Base-by-base conservation (phyloP, 139 green algal genomes). In the Chlorella vulgaris region DNA sequence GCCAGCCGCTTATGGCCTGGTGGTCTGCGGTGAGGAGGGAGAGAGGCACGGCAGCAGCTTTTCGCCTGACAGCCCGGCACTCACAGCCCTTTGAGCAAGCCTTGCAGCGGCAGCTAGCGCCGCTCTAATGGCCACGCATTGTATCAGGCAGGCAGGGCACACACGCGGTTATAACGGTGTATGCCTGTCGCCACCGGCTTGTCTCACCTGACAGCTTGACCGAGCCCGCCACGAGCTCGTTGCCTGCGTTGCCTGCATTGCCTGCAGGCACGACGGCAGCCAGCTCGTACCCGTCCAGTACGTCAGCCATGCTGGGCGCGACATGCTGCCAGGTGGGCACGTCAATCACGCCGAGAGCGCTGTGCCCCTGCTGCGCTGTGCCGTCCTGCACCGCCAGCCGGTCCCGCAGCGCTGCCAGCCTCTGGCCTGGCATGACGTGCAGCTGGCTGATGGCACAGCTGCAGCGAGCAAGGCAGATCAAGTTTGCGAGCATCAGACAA, bases 211-310 rank as follows among this genome's bases (percentile, higher is more conserved):
- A 85, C 33, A 81, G 53, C 35, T 74, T 74, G 19, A 85, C 80
- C 0, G 69, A 68, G 13, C 69, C 80, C 3, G 38, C 80, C 10
- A 85, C 31, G 22, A 81, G 33, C 80, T 85, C 73, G 3, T 47
- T 1, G 18, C 69, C 69, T 47, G 47, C 38, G 43, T 69, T 33
- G 22, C 58, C 60, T n/a, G n/a, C n/a, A n/a, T n/a, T n/a, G 13
- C 18, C 76, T 21, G 39, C 43, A 10, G 62, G 36, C 24, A 60
- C 62, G 1, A 15, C 31, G 1, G 76, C 76, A 26, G 63, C 76
- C 62, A 82, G 62, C 62, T 82, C 62, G 4, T 75, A 82, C 0
- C 76, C 76, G 28, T 82, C 76, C 36, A 82, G 33, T 24, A 82
- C 35, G 4, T 82, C 76, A 1, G 42, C 21, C 75, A 70, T 61